phyloP scores from a whole-genome alignment of 805 yeast genomes.

The Cyberlindnera suaveolens region DNA sequence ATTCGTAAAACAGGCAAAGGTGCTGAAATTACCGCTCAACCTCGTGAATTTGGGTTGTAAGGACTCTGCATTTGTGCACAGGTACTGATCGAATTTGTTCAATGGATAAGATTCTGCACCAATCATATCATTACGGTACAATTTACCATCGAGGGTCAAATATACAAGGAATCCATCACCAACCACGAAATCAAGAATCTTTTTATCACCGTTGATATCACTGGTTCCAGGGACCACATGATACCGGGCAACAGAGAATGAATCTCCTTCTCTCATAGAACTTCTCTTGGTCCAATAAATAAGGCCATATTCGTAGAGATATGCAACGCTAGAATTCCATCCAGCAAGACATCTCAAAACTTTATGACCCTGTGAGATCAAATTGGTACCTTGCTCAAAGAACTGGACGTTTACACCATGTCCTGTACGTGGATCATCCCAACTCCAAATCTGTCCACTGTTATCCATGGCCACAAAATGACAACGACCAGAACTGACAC shows the following conservation, averaged over 20 bases:
- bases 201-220: conserved; percentile 25
- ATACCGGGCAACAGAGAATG: conserved; percentile 33
- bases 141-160: conserved; percentile 38
- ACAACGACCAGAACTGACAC: conserved; percentile 56
- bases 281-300: conserved; percentile 39
- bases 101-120: conserved; percentile 21
- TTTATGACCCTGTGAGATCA: conserved; percentile 27
- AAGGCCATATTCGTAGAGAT: conserved; percentile 44
- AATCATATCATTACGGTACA: conserved; percentile 19
- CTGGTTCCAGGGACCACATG: conserved; percentile 36
- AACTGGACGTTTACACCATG: conserved; percentile 42
- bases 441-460: conserved; percentile 43
- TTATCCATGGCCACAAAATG: conserved; percentile 59
- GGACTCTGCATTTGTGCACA: conserved; percentile 19
- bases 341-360: conserved; percentile 54
- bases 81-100: conserved; percentile 27
- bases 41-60: conserved; percentile 35
- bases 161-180: conserved; percentile 48
- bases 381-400: conserved; percentile 13
- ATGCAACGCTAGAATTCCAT: conserved; percentile 55
- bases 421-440: conserved; percentile 43
- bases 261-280: conserved; percentile 24
- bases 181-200: conserved; percentile 47
- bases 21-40: conserved; percentile 47
- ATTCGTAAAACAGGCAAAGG: conserved; percentile 51